Percentiles rank a stretch among this genome's conserved stretches.
phyloP scores from a whole-genome alignment of 768 basidiomycete genomes.

The Sporobolomyces pararoseus region DNA sequence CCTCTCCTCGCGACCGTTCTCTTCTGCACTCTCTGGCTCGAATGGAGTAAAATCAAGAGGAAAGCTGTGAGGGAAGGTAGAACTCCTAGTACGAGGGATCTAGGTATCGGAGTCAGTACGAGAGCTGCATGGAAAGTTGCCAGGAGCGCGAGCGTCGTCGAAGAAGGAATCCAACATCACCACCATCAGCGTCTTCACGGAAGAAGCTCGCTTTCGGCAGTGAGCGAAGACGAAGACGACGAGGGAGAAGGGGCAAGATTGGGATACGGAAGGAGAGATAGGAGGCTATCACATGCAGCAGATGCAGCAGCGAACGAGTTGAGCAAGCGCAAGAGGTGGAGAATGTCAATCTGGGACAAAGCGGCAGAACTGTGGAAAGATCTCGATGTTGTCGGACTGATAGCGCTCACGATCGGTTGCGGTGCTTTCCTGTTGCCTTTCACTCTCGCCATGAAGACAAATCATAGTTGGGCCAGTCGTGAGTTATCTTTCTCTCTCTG shows the following conservation, averaged over 20 bases:
- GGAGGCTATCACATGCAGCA: slow-evolving; percentile 17
- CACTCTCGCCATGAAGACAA: slow-evolving; percentile 37
- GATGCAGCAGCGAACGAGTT: slow-evolving; percentile 25
- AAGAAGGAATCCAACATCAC: background rate
- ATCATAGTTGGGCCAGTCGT: slow-evolving; percentile 38
- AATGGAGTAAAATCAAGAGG: slow-evolving; percentile 31
- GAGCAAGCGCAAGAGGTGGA: slow-evolving; percentile 29
- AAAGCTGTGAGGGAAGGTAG: slow-evolving; percentile 21
- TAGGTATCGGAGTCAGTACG: slow-evolving; percentile 30
- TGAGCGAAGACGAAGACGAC: slow-evolving; percentile 4
- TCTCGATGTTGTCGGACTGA: slow-evolving; percentile 40
- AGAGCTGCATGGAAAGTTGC: slow-evolving; percentile 20
- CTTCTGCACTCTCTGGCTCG: slow-evolving; percentile 27
- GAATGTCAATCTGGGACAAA: slow-evolving; percentile 28
- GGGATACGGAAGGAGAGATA: background rate
- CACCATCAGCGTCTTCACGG: background rate
- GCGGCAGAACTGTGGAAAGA: slow-evolving; percentile 34
- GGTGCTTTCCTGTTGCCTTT: slow-evolving; percentile 41
- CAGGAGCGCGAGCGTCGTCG: slow-evolving; percentile 5
- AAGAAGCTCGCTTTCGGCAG: slow-evolving; percentile 6
- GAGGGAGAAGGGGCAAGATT: background rate
- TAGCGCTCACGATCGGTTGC: slow-evolving; percentile 37
- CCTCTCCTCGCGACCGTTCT: slow-evolving; percentile 39
- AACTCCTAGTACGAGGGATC: slow-evolving; percentile 21
- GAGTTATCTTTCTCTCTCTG: slow-evolving; percentile 14